Evolutionary conservation across 2,329 filamentous ascomycete genomes (phyloP).

Genomic region (Sclerotiophoma versabilis): DNA sequence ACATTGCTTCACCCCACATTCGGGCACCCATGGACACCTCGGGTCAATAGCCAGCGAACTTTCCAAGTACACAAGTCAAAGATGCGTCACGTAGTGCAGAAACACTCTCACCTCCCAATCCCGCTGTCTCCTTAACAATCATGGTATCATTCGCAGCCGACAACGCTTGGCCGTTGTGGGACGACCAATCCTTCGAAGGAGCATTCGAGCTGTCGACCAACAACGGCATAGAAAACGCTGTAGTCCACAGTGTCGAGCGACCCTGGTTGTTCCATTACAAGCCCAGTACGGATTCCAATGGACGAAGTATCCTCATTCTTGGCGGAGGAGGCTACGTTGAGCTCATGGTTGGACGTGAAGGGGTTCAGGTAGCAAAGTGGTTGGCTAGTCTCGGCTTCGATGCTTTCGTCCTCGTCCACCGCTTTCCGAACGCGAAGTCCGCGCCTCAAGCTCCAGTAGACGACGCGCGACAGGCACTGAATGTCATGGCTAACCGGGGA

Average conservation of each 20-base stretch:
- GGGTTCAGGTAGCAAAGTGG: conserved; percentile 27
- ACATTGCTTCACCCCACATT: neutral
- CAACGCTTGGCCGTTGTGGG: conserved; percentile 18
- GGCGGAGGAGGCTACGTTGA: conserved; percentile 29
- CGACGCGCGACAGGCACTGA: conserved; percentile 21
- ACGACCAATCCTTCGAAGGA: conserved; percentile 11
- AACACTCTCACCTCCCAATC: neutral
- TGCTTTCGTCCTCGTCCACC: conserved; percentile 29
- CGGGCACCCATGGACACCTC: neutral
- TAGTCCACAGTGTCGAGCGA: conserved; percentile 21
- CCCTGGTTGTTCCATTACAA: conserved; percentile 26
- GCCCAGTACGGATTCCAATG: conserved; percentile 4
- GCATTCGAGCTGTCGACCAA: conserved; percentile 14
- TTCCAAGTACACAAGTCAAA: neutral
- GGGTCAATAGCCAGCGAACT: conserved; percentile 15
- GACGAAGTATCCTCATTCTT: conserved; percentile 20
- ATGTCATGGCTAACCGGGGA: conserved; percentile 13
- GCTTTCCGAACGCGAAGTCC: conserved; percentile 24
- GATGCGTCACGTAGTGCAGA: neutral
- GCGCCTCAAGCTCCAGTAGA: conserved; percentile 24
- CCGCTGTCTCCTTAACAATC: neutral
- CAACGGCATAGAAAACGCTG: conserved; percentile 16
- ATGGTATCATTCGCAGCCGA: conserved; percentile 8
- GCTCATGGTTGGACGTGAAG: conserved; percentile 31
- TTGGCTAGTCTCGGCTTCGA: conserved; percentile 23